Evolutionary conservation across 176 grass and related monocot genomes (phyloP).

Genomic region (Leersia perrieri): DNA sequence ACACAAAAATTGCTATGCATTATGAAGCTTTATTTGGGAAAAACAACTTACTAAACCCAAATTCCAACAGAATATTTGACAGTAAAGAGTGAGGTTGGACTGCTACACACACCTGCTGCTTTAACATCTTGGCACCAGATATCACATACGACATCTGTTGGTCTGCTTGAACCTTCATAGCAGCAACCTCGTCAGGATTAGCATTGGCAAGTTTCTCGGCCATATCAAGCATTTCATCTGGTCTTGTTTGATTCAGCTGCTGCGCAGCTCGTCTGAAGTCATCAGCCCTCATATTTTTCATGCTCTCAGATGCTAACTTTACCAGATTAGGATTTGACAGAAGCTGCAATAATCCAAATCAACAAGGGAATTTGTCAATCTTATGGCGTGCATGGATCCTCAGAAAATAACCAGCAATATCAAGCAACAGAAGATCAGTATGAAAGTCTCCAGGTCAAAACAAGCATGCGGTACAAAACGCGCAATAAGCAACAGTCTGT

Average conservation of each 20-base stretch:
- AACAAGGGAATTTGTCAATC: background rate
- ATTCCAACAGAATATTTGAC: background rate
- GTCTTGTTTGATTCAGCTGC: slow-evolving; percentile 67
- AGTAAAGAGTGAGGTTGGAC: background rate
- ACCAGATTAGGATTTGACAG: slow-evolving; percentile 90
- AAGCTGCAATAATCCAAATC: slow-evolving; percentile 51
- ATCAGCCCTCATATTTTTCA: slow-evolving; percentile 87
- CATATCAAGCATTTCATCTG: slow-evolving; percentile 91
- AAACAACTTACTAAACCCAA: background rate
- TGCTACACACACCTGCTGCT: slow-evolving; percentile 65
- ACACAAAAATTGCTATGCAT: background rate
- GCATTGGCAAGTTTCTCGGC: slow-evolving; percentile 71
- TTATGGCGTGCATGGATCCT: background rate
- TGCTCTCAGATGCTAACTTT: slow-evolving; percentile 80
- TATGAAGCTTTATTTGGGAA: background rate
- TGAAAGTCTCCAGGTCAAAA: background rate
- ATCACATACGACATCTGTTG: slow-evolving; percentile 71
- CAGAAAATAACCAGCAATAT: background rate
- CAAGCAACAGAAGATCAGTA: background rate
- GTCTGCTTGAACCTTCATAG: slow-evolving; percentile 82
- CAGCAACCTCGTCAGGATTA: slow-evolving; percentile 81
- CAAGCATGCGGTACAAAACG: background rate
- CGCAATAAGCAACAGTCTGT: no score
- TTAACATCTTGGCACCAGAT: slow-evolving; percentile 75
- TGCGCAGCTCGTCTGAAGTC: slow-evolving; percentile 81